Base-by-base conservation (phyloP, 1,284 basidiomycete genomes). In the Clitocybe nebularis region DNA sequence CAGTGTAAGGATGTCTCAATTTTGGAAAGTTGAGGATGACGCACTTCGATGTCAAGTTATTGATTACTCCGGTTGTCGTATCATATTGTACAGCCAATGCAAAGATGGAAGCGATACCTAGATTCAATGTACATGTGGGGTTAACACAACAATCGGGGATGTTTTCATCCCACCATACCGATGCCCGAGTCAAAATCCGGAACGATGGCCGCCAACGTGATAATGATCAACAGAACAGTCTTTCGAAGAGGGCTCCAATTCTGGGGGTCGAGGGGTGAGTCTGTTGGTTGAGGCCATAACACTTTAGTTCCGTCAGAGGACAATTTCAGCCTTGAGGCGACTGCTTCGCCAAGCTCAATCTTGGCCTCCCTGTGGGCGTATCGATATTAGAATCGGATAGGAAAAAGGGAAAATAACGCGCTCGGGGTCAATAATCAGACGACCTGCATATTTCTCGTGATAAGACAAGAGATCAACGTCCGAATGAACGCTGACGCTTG, bases 121-220 rank as follows among this genome's bases (percentile, higher is more conserved):
- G 11, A n/a, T n/a, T n/a, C n/a, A n/a, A 5, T 13, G 10, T 9
- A 14, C n/a, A n/a, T n/a, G n/a, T n/a, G n/a, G n/a, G 16, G 9
- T 20, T 10, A 33, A 41, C 24, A 9, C 37, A 44, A 10, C 28
- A 19, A 23, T 33, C 22, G 21, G 21, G 28, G n/a, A 13, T 34
- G 29, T 17, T 26, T 14, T 8, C 8, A 14, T 14, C 3, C 10
- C 11, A 23, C 14, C 17, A 5, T 20, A 79, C 81, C 80, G 47
- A 81, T 80, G 0, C 76, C 79, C 9, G 80, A 82, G 50, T 81
- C 77, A 48, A 84, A 84, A 52, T 84, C 82, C 0, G 82, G 82
- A 7, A 83, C 74, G 28, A 84, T 75, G 2, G 82, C 78, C 6
- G 82, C 80, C 25, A 84, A 56, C 0, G 81, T 83, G 43, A 81